phyloP scores from a whole-genome alignment of 2,329 filamentous ascomycete species.

The Macrophomina pseudophaseolina region DNA sequence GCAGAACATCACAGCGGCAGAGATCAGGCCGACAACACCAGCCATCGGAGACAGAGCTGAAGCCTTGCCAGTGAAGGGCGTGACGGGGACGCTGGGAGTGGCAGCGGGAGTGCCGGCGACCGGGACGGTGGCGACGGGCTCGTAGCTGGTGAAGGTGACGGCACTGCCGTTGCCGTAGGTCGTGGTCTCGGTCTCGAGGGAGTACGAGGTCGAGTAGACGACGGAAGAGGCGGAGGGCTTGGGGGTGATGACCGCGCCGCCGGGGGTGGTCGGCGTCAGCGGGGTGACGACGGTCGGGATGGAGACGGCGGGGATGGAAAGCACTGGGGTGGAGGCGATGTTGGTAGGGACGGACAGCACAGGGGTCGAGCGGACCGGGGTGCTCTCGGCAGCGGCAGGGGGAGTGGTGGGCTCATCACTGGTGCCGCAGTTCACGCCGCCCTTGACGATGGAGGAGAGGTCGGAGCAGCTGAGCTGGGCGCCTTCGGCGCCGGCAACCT shows the following conservation, averaged over 20 bases:
- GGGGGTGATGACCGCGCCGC: not conserved
- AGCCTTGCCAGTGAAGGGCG: constrained; percentile 2
- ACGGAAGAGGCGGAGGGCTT: not conserved
- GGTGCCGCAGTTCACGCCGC: not conserved
- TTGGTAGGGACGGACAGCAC: not conserved
- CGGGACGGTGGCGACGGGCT: constrained; percentile 3
- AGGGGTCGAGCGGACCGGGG: constrained; percentile 10
- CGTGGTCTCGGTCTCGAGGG: not conserved
- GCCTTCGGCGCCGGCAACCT: not conserved
- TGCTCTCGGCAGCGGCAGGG: not conserved
- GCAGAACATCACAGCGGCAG: not conserved
- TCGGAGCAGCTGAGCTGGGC: constrained; percentile 1
- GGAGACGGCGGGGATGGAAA: constrained; percentile 5
- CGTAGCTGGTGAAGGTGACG: not conserved
- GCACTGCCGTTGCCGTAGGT: constrained; percentile 13
- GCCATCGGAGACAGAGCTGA: not conserved
- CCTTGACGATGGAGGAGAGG: constrained; percentile 8
- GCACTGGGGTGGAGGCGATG: constrained; percentile 15
- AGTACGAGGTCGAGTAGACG: not conserved
- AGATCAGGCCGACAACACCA: constrained; percentile 4
- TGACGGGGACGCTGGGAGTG: not conserved
- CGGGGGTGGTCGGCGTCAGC: not conserved
- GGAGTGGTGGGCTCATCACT: not conserved
- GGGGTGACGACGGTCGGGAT: constrained; percentile 12
- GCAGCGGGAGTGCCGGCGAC: not conserved